These are phyloP conservation scores for Flaveria linearis DNA, from an alignment of 129 eudicot genomes.

Conservation along the genomic window DNA sequence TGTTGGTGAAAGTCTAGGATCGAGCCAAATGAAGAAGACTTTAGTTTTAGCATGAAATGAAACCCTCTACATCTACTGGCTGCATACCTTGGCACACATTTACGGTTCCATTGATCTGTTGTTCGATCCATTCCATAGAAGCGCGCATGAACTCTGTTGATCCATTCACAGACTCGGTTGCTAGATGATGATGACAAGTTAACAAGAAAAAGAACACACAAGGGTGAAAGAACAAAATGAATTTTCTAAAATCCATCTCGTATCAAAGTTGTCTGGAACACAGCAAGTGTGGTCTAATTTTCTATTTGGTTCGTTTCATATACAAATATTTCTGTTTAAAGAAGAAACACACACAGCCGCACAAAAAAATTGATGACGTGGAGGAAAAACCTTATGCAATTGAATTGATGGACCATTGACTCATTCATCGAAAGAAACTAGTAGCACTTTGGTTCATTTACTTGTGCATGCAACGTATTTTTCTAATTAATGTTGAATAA, in stretches of 20 bases:
- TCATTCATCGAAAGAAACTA: background rate
- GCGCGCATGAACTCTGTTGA: background rate
- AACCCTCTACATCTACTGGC: background rate
- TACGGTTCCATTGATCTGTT: background rate
- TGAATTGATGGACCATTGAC: background rate
- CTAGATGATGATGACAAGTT: background rate
- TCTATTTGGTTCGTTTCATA: background rate
- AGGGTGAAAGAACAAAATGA: background rate
- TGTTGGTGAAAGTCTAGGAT: too few species aligned
- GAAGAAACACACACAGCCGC: background rate
- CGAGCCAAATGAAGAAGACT: too few species aligned
- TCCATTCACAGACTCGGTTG: background rate
- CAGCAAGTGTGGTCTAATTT: background rate
- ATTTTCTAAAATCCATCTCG: background rate
- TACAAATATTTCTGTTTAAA: background rate
- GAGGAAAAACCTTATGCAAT: background rate
- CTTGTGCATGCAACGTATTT: background rate
- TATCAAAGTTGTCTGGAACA: background rate
- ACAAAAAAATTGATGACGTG: background rate
- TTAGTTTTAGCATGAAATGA: background rate
- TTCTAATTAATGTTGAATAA: background rate
- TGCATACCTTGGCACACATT: slow-evolving; percentile 6
- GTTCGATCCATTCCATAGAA: slow-evolving; percentile 4
- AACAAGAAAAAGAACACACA: background rate
- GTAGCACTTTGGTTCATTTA: background rate